Percentiles rank a stretch among this genome's conserved stretches.
Evolutionary conservation across 495 filamentous ascomycete genomes (phyloP).

Genomic region (Rusavskia elegans): DNA sequence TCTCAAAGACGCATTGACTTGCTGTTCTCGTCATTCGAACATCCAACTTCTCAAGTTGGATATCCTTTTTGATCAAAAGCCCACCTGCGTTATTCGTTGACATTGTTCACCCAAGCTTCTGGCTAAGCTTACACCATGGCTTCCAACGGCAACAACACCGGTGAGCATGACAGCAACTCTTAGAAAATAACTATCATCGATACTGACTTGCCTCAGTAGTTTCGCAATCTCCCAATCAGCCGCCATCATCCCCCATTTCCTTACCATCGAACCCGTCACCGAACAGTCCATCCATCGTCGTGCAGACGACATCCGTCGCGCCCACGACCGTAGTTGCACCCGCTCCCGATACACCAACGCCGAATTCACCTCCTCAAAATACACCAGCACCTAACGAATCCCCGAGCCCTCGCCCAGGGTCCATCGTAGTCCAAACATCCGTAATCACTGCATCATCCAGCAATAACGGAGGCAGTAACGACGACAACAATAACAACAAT

Average conservation of each 20-base stretch:
- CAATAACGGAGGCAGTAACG: neutral
- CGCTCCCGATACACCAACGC: neutral
- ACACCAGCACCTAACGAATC: neutral
- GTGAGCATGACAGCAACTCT: neutral
- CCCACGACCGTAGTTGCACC: neutral
- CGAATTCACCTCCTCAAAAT: neutral
- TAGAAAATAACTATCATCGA: neutral
- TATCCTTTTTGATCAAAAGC: neutral
- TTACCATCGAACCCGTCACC: neutral
- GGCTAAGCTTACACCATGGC: neutral
- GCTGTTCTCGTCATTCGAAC: neutral
- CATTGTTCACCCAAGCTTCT: neutral
- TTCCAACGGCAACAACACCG: neutral
- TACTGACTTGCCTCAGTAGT: neutral
- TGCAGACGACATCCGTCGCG: neutral
- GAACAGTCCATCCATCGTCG: neutral
- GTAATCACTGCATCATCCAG: neutral
- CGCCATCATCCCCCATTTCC: neutral
- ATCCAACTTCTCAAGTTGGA: neutral
- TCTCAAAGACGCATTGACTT: conserved; percentile 4
- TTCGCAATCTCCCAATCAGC: neutral
- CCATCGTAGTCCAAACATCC: neutral
- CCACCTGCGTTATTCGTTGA: neutral
- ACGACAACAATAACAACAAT: neutral
- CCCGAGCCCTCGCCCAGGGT: neutral